Conservation (phyloP, 352 stramenopile genomes). For the Phytophthora aleatoria region DNA sequence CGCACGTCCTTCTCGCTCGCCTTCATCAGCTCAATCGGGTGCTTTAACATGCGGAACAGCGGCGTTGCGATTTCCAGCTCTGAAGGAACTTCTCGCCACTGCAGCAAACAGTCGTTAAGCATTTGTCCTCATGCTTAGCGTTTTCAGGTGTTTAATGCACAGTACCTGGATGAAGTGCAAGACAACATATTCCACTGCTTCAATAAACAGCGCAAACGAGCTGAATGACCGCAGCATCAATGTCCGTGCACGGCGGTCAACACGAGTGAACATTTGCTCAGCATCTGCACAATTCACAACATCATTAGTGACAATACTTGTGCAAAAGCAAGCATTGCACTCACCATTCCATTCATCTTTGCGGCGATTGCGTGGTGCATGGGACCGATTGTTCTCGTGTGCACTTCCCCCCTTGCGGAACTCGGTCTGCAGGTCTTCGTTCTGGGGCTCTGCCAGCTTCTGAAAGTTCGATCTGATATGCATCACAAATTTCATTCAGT, state of each 20-base stretch:
- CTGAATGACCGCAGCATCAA: constrained; percentile 73
- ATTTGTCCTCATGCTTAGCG: not conserved
- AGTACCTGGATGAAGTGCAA: constrained; percentile 85
- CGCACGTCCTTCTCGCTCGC: constrained; percentile 67
- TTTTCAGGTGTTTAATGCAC: not conserved
- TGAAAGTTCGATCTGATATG: constrained; percentile 79
- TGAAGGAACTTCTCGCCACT: constrained; percentile 82
- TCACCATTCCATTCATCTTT: constrained; percentile 80
- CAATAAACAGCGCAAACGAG: constrained; percentile 72
- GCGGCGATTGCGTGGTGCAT: constrained; percentile 47
- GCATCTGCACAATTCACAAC: constrained; percentile 42
- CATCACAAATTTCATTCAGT: constrained; percentile 2
- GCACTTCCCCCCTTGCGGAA: constrained; percentile 70
- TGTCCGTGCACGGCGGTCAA: constrained; percentile 73
- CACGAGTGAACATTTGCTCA: constrained; percentile 78
- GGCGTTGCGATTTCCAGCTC: constrained; percentile 67
- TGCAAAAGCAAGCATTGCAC: constrained; percentile 5
- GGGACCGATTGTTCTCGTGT: constrained; percentile 36
- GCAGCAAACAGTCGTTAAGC: not conserved
- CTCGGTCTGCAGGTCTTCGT: constrained; percentile 70
- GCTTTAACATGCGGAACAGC: constrained; percentile 61
- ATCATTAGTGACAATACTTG: not conserved
- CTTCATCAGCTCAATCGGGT: constrained; percentile 66
- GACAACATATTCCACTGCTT: constrained; percentile 78
- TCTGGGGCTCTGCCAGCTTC: constrained; percentile 78